Evolutionary conservation across 1,284 basidiomycete species (phyloP), one percentile per base, ranked within the genome.

Genomic region (Puccinia polysora): DNA sequence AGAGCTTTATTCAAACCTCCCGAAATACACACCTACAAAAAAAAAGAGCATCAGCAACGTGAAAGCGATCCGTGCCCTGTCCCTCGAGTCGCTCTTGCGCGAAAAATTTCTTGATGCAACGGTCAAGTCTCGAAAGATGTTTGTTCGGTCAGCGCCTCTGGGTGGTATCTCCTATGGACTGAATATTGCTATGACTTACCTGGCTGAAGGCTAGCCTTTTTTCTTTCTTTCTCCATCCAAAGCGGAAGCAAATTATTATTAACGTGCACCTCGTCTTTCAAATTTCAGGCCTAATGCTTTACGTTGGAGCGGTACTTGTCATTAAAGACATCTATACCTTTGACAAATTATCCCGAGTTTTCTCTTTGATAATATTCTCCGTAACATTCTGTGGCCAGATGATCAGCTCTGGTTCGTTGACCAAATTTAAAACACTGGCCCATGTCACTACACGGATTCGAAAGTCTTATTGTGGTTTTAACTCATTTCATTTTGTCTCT

Each of bases 321-420:
- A 53, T 58, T 28, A 53, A 58, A 55, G 70, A 60, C 28, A 53
- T 34, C 15, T 72, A 72, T 30, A 63, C 70, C 1, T 72, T 72
- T 25, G 59, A 63, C 32, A 72, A 64, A 30, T 25, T 72, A 32
- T 28, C 62, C 1, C 70, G 65, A 15, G 60, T 72, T 43, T 72
- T 72, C 52, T 63, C 70, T 6, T 65, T 72, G 45, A 72, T 72
- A n/a, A 72, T 72, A 2, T 72, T 72, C 38, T 63, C 70, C 10
- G 59, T 72, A 74, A 90, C 91, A 2, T 95, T 96, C 75, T 90
- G 91, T 1, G 87, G 88, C 28, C 90, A 92, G 79, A 84, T 93
- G 75, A 87, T 97, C 85, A 84, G 86, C 32, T 94, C 92, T 81
- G 88, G 90, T 91, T 78, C n/a, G n/a, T n/a, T n/a, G n/a, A n/a